A percentile compares a stretch with the other conserved stretches of the same genome.
Evolutionary conservation across 768 basidiomycete species (phyloP).

Genomic region (Mycena leptocephala): DNA sequence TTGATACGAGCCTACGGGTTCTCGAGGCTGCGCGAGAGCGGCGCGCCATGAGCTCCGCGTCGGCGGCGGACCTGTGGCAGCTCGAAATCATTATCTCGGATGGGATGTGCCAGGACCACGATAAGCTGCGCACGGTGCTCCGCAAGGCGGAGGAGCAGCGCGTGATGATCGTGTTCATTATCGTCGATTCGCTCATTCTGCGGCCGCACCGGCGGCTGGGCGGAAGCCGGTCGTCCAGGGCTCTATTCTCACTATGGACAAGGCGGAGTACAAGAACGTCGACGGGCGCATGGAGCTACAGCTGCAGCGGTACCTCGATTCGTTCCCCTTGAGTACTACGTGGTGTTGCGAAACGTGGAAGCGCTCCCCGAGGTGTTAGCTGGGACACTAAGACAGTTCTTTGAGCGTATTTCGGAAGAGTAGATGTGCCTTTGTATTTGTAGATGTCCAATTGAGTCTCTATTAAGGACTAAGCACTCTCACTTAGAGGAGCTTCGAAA

Average conservation of each 20-base stretch:
- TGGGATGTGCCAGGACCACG: conserved; percentile 98
- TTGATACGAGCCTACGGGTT: conserved; percentile 84
- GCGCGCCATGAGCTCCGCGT: conserved; percentile 71
- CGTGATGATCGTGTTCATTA: conserved; percentile 96
- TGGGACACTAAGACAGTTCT: conserved; percentile 93
- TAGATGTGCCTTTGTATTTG: conserved; percentile 46
- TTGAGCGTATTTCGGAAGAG: conserved; percentile 86
- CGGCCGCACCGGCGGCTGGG: conserved; percentile 37
- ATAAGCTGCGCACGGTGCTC: conserved; percentile 83
- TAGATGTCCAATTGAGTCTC: background rate
- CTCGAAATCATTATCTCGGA: conserved; percentile 98
- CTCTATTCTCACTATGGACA: conserved; percentile 95
- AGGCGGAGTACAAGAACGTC: conserved; percentile 88
- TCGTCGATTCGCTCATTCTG: conserved; percentile 90
- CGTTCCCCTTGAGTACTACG: conserved; percentile 99
- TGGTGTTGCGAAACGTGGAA: conserved; percentile 93
- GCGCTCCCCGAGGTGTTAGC: conserved; percentile 92
- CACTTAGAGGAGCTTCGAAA: no score
- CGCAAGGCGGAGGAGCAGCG: conserved; percentile 91
- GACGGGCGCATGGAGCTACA: conserved; percentile 90
- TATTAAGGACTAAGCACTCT: no score
- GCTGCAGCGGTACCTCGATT: conserved; percentile 92
- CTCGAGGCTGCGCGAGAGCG: conserved; percentile 86
- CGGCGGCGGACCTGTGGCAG: conserved; percentile 94
- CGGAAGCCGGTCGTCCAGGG: conserved; percentile 58